Base-by-base conservation (phyloP, 345 rosid species). In the Trapa bicornis region DNA sequence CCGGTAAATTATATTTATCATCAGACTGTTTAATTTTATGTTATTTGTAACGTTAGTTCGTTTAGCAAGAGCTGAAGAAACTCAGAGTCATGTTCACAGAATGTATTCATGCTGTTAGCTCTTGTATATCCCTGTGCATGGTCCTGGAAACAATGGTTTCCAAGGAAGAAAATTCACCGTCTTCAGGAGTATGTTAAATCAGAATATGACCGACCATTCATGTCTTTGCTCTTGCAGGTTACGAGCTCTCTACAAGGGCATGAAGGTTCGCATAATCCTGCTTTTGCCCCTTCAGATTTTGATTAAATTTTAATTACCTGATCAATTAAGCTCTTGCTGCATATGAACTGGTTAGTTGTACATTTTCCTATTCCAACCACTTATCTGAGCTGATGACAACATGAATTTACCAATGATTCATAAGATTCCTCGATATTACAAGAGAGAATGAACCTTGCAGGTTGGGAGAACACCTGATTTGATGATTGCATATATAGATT, bases 141-240 rank as follows among this genome's bases (percentile, higher is more conserved):
- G 97, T 94, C 99, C 38, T 94, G 99, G 99, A 89, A 91, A 75
- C 97, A 94, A 67, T 94, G 97, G 97, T 83, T 96, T 35, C 81
- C 85, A 71, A 89, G 88, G 76, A 89, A 80, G 66, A 94, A 94
- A 75, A 76, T 94, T 73, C 95, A 84, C 69, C 88, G 96, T 62
- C 91, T 94, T 77, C 96, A 91, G 79, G 99, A 94, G 76, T 94
- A 79, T 81, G 99, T 94, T 65, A 91, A 91, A 80, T 87, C 97
- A 68, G 92, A 91, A 75, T 94, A 91, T 79, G 99, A 94, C 29
- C 29, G 29, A 22, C 70, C 97, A 94, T 79, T 91, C 96, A 61
- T 94, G 99, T 84, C 91, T 94, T 47, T 92, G 99, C 62, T 94
- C 99, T 76, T 94, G 99, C 76, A 83, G 99, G 75, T 94, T 97